Conservation (phyloP, 78 protist species). For the Dictyostelium intermedium region DNA sequence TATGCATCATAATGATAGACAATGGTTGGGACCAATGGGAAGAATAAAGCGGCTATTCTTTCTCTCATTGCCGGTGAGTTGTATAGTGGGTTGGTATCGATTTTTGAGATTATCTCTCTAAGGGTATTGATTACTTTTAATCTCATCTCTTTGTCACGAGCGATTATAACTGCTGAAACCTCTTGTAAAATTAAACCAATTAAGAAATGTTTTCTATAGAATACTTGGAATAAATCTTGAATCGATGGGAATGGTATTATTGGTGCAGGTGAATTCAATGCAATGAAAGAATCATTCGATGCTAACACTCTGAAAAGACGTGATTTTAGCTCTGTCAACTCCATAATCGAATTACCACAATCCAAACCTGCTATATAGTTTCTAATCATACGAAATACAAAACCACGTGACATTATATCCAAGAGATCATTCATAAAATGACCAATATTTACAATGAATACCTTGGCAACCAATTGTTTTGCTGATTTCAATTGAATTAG, state of each 20-base stretch:
- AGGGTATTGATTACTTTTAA: conserved; percentile 18
- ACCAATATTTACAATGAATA: conserved; percentile 27
- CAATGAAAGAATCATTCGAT: conserved; percentile 40
- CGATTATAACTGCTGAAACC: background rate
- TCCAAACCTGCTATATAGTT: conserved; percentile 41
- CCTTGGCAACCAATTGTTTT: conserved; percentile 23
- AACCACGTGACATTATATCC: conserved; percentile 45
- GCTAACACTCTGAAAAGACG: conserved; percentile 48
- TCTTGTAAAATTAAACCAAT: conserved; percentile 74
- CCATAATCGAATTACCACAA: conserved; percentile 18
- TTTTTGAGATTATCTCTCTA: conserved; percentile 26
- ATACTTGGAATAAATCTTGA: background rate
- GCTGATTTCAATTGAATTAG: conserved; percentile 9
- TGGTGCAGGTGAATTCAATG: conserved; percentile 52
- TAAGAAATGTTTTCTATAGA: conserved; percentile 48
- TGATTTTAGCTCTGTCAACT: conserved; percentile 32
- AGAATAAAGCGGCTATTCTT: conserved; percentile 60
- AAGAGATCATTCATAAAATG: conserved; percentile 50
- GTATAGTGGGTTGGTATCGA: background rate
- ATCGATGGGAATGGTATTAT: background rate
- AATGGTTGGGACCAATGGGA: conserved; percentile 46
- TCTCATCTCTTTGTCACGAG: conserved; percentile 37
- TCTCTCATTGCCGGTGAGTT: conserved; percentile 54
- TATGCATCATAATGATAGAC: conserved; percentile 17
- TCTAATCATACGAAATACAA: conserved; percentile 31